Evolutionary conservation across 495 filamentous ascomycete species (phyloP).

Genomic region (Penicillium longicatenatum): DNA sequence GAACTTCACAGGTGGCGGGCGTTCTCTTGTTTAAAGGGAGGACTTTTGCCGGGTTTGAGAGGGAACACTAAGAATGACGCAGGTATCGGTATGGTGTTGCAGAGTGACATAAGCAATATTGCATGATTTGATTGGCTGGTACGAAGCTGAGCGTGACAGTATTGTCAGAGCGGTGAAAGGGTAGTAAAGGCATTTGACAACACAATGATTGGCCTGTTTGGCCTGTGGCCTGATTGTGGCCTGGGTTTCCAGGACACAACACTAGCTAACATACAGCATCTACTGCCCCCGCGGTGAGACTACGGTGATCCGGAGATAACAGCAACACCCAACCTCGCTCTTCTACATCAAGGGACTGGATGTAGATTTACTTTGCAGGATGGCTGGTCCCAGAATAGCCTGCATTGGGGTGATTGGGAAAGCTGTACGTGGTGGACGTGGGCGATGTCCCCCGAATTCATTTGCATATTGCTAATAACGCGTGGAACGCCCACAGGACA

Average conservation of each 20-base stretch:
- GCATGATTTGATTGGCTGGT: conserved; percentile 9
- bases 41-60: conserved; percentile 23
- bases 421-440: conserved; percentile 56
- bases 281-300: neutral
- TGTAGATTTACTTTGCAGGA: conserved; percentile 12
- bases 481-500: conserved; percentile 63
- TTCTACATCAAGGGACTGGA: neutral
- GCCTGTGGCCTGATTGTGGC: neutral
- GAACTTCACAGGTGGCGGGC: conserved; percentile 25
- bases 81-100: conserved; percentile 12
- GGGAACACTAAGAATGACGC: conserved; percentile 18
- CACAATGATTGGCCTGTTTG: conserved; percentile 19
- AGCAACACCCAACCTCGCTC: neutral
- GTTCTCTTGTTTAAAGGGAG: conserved; percentile 20
- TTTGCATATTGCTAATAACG: conserved; percentile 5
- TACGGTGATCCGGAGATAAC: neutral
- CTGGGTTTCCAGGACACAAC: neutral
- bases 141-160: neutral
- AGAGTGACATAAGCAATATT: conserved; percentile 21
- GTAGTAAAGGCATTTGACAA: conserved; percentile 24
- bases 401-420: conserved; percentile 93
- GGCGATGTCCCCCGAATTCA: neutral
- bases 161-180: conserved; percentile 27
- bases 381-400: conserved; percentile 61
- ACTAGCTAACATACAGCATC: too few species aligned